Conservation (phyloP, 768 basidiomycete genomes). For the Pleurotus tuoliensis region DNA sequence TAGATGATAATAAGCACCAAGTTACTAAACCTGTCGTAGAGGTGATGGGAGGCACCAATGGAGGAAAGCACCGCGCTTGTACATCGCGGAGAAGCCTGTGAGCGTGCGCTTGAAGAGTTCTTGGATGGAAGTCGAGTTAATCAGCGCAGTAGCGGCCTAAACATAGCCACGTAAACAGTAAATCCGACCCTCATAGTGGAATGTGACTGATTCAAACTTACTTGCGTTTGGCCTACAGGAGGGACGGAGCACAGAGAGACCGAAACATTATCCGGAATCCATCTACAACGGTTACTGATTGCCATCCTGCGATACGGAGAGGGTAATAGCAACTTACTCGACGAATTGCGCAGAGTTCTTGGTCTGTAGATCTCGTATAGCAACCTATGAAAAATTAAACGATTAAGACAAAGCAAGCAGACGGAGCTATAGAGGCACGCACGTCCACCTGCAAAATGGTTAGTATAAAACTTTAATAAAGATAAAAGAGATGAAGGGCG, state of each 20-base stretch:
- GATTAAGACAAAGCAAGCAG: slow-evolving; percentile 10
- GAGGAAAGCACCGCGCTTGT: slow-evolving; percentile 79
- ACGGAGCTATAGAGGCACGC: slow-evolving; percentile 21
- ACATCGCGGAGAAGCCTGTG: slow-evolving; percentile 77
- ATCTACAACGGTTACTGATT: slow-evolving; percentile 36
- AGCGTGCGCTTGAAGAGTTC: slow-evolving; percentile 78
- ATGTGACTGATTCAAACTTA: slow-evolving; percentile 24
- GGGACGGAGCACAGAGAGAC: slow-evolving; percentile 80
- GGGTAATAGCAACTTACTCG: slow-evolving; percentile 47
- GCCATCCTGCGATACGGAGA: background rate
- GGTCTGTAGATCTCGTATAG: slow-evolving; percentile 68
- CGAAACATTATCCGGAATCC: slow-evolving; percentile 91
- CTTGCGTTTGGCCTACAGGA: slow-evolving; percentile 74
- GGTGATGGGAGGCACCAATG: slow-evolving; percentile 51
- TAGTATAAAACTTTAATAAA: slow-evolving; percentile 22
- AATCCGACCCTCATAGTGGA: background rate
- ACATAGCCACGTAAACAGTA: background rate
- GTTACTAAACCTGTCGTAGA: background rate
- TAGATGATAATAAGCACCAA: background rate
- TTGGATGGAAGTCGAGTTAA: slow-evolving; percentile 82
- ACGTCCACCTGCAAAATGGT: slow-evolving; percentile 46
- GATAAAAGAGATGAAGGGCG: slow-evolving; percentile 21
- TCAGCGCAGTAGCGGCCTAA: slow-evolving; percentile 65
- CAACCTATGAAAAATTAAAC: slow-evolving; percentile 39
- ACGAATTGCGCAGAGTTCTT: slow-evolving; percentile 77